Base-by-base conservation (phyloP, 1,139 yeast genomes). In the Hanseniaspora sp. region DNA sequence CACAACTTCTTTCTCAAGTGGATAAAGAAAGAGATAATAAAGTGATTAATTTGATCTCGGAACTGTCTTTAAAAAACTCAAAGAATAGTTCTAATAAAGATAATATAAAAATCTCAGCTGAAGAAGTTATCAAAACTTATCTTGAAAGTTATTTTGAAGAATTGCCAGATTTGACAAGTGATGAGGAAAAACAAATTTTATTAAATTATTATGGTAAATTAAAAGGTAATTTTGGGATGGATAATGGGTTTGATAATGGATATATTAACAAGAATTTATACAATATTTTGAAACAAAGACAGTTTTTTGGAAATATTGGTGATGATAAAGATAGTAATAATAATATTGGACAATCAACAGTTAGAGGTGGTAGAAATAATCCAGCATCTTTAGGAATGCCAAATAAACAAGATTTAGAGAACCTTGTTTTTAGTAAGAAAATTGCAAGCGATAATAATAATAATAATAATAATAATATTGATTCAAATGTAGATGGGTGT, bases 201-300 rank as follows among this genome's bases (percentile, higher is more conserved):
- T 9, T 41, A 33, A 43, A 49, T 23, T 49, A 49, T 23, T 49
- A 49, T 30, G 53, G 53, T 18, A 49, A 49, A 17, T 7, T 49
- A 1, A 49, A 49, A 15, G 53, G 53, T 7, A 49, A 49, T 29
- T 49, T 49, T 43, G 53, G 44, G 1, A 11, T 49, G 37, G 53
- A 49, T 33, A 49, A 49, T 49, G 53, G 53, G 12, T 49, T 49
- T 43, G 53, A 49, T 29, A 49, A 49, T 34, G 53, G 53, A 5
- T 45, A 49, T 23, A 49, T 49, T 11, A 49, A 49, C 38, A 43
- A 39, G 12, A 49, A 29, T 18, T 17, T 49, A 6, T 49, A 28
- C 18, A 37, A 29, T 17, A 23, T 49, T 9, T 31, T 49, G 13
- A 49, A 49, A n/a, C 53, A 49, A 37, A 43, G 48, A 15, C 35